Percentiles rank a stretch among this genome's conserved stretches.
Evolutionary conservation across 371 early-diverging fungal genomes (phyloP).

Genomic region (Capillidium rhysosporum): DNA sequence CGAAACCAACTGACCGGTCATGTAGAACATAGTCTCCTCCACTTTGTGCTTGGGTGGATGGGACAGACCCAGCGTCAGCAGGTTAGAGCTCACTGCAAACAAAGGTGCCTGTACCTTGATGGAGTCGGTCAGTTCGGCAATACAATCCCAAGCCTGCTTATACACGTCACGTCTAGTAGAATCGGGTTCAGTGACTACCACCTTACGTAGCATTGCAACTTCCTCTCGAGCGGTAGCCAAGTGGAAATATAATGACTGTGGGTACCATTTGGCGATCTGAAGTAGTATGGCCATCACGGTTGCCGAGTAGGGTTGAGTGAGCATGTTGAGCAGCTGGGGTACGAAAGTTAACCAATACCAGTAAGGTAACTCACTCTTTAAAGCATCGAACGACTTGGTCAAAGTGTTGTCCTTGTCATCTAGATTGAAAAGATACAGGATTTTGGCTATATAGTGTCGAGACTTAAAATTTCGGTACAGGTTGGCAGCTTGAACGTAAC

Average conservation of each 20-base stretch:
- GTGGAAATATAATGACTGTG: constrained; percentile 41
- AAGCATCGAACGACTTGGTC: constrained; percentile 60
- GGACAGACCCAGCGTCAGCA: constrained; percentile 78
- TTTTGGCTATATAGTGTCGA: constrained; percentile 77
- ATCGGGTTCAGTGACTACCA: constrained; percentile 7
- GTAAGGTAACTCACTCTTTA: constrained; percentile 74
- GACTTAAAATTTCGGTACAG: constrained; percentile 68
- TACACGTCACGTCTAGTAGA: constrained; percentile 6
- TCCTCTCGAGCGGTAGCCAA: constrained; percentile 10
- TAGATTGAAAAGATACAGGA: constrained; percentile 80
- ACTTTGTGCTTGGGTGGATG: constrained; percentile 69
- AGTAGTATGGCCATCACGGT: constrained; percentile 66
- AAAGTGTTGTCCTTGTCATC: constrained; percentile 70
- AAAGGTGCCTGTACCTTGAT: constrained; percentile 66
- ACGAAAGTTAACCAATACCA: constrained; percentile 98
- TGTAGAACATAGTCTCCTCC: constrained; percentile 89
- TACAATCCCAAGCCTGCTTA: constrained; percentile 46
- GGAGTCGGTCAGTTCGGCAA: constrained; percentile 93
- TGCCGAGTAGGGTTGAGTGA: constrained; percentile 58
- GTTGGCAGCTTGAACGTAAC: constrained; percentile 90
- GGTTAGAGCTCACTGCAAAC: constrained; percentile 81
- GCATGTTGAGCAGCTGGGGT: constrained; percentile 71
- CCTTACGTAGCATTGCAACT: constrained; percentile 8
- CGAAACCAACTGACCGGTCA: constrained; percentile 70
- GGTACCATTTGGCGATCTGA: constrained; percentile 84